Evolutionary conservation across 352 stramenopile genomes (phyloP), one percentile per base, ranked within the genome.

Genomic region (Pythium dissimile): DNA sequence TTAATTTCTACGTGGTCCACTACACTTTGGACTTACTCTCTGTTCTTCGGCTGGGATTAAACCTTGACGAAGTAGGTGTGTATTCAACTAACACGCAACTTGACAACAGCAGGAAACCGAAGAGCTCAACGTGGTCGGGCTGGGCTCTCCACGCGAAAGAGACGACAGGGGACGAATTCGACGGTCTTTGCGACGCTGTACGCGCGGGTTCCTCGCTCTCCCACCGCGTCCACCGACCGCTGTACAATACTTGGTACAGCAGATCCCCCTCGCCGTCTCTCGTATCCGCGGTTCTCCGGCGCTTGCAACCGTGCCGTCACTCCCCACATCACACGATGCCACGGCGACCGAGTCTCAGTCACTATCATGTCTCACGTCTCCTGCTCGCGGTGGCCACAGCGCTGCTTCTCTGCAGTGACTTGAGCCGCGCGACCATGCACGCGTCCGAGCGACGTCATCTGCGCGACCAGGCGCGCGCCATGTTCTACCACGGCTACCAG

Each of bases 401-500:
- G 7, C 24, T 46, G n/a, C 24, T 10, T 27, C 9, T 34, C 12
- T 26, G 10, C 12, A 11, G 30, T 18, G 48, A 28, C 42, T 6
- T 2, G 27, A 20, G 26, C 7, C 24, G 51, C 24, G 74, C 68
- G 21, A 62, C 66, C 38, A 90, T 90, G 76, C 84, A 93, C 70
- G 72, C 52, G 28, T 88, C 84, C 2, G 84, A 94, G 72, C 67
- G 66, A 20, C 52, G 62, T 18, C 63, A 90, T 34, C 66, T 96
- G 30, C 73, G 83, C 51, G 72, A 95, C 24, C 73, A 91, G 56
- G 84, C 86, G 27, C 74, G 76, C 18, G 84, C 86, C 28, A 94
- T 96, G 86, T 95, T 95, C 61, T 93, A 94, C 61, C 88, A 96
- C 63, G 88, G 80, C 48, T 95, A 94, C 67, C 54, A 65, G 53